Percentiles rank a stretch among this genome's conserved stretches.
phyloP scores from a whole-genome alignment of 2,329 filamentous ascomycete species.

The Fusarium domesticum region DNA sequence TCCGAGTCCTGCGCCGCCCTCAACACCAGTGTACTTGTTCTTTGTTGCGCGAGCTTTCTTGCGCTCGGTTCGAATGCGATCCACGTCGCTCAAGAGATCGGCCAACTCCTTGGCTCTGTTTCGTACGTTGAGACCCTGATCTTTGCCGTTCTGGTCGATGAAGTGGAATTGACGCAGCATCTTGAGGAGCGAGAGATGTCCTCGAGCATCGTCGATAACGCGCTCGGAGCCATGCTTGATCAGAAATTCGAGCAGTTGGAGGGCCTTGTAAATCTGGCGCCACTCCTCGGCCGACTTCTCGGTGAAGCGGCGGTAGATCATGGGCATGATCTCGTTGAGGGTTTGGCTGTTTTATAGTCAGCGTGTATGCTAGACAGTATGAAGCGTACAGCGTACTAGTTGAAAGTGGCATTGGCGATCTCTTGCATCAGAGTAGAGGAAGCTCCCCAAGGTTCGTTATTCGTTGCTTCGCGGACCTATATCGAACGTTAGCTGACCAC shows the following conservation, averaged over 20 bases:
- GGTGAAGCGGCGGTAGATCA: slow-evolving; percentile 99
- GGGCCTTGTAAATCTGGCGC: slow-evolving; percentile 98
- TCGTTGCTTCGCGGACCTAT: slow-evolving; percentile 93
- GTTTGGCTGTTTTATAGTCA: slow-evolving; percentile 64
- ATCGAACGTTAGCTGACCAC: slow-evolving; percentile 15
- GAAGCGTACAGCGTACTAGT: slow-evolving; percentile 67
- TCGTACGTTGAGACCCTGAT: slow-evolving; percentile 95
- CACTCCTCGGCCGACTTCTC: slow-evolving; percentile 98
- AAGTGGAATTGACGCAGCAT: slow-evolving; percentile 99
- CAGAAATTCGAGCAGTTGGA: slow-evolving; percentile 93
- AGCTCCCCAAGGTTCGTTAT: slow-evolving; percentile 96
- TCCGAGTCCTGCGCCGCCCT: slow-evolving; percentile 69
- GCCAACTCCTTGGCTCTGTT: slow-evolving; percentile 94
- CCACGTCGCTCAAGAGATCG: slow-evolving; percentile 89
- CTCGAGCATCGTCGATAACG: slow-evolving; percentile 94
- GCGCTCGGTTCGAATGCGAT: slow-evolving; percentile 73
- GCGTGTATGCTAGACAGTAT: slow-evolving; percentile 3
- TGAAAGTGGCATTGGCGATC: slow-evolving; percentile 96
- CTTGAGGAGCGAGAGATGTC: slow-evolving; percentile 90
- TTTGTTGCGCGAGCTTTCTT: slow-evolving; percentile 91
- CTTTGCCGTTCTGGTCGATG: slow-evolving; percentile 94
- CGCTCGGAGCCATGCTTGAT: slow-evolving; percentile 98
- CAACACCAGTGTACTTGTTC: slow-evolving; percentile 93
- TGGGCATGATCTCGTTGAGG: slow-evolving; percentile 98
- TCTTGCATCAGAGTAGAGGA: slow-evolving; percentile 89